These are phyloP conservation scores for Plasmodium vivax DNA, from an alignment of 169 alveolate genomes.

Conservation along the genomic window DNA sequence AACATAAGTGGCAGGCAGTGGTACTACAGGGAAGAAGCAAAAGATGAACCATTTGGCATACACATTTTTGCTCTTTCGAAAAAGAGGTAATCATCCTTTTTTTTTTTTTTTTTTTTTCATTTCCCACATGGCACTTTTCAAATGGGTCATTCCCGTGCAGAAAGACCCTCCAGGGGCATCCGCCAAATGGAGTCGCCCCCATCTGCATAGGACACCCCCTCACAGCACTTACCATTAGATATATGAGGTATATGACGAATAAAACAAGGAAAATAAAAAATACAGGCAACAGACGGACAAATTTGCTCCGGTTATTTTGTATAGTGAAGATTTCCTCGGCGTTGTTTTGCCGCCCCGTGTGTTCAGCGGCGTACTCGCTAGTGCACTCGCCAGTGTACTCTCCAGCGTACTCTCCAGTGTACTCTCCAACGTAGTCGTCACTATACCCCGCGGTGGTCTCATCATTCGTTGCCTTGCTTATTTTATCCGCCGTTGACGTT, in stretches of 20 bases:
- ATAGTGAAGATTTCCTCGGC: not conserved
- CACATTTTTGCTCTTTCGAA: not conserved
- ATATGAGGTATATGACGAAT: slow-evolving; percentile 53
- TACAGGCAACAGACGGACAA: slow-evolving; percentile 47
- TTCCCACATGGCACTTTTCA: not conserved
- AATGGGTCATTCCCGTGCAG: not conserved
- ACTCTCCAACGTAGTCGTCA: no score
- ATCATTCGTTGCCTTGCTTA: slow-evolving; percentile 5
- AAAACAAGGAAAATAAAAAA: slow-evolving; percentile 50
- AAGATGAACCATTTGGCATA: not conserved
- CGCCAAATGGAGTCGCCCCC: not conserved
- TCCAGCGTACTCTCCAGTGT: no score
- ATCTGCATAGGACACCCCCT: not conserved
- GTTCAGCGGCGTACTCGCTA: not conserved
- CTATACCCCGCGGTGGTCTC: not conserved
- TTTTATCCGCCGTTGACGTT: not conserved
- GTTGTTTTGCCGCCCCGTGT: not conserved
- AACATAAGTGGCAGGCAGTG: slow-evolving; percentile 48
- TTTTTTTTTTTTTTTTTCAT: not conserved
- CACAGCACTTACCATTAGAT: slow-evolving; percentile 45
- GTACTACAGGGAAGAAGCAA: slow-evolving; percentile 33
- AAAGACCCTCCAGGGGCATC: not conserved
- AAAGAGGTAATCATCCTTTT: not conserved
- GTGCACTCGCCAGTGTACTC: no score
- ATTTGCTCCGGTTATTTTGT: slow-evolving; percentile 40